Evolutionary conservation across 352 stramenopile species (phyloP).

Genomic region (Phytophthora fragariae): DNA sequence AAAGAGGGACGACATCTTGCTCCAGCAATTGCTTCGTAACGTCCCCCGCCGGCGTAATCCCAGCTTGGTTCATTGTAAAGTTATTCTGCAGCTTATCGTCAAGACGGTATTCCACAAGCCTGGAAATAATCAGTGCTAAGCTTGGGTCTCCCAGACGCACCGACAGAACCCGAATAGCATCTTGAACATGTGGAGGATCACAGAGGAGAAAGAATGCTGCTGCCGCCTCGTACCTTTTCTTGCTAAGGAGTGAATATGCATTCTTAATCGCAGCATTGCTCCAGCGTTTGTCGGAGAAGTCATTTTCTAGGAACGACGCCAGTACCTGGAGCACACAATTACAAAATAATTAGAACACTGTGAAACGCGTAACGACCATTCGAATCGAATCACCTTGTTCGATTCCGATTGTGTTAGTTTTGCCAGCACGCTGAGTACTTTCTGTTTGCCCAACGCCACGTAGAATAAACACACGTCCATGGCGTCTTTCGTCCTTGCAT

Average conservation of each 20-base stretch:
- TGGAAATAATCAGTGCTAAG: slow-evolving; percentile 90
- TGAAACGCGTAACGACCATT: not conserved
- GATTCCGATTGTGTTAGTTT: slow-evolving; percentile 78
- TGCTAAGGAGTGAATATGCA: slow-evolving; percentile 94
- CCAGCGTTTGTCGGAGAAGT: slow-evolving; percentile 87
- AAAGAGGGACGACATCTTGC: slow-evolving; percentile 75
- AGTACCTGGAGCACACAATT: slow-evolving; percentile 56
- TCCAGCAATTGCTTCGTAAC: slow-evolving; percentile 65
- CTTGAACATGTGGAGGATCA: slow-evolving; percentile 93
- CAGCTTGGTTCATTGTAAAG: slow-evolving; percentile 61
- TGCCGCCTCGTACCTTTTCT: slow-evolving; percentile 91
- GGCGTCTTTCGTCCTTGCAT: slow-evolving; percentile 69
- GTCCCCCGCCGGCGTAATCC: slow-evolving; percentile 66
- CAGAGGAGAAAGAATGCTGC: slow-evolving; percentile 94
- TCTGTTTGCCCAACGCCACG: slow-evolving; percentile 82
- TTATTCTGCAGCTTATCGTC: slow-evolving; percentile 61
- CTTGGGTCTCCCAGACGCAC: slow-evolving; percentile 89
- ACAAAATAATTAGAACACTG: not conserved
- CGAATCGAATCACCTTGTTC: slow-evolving; percentile 59
- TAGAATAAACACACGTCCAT: slow-evolving; percentile 84
- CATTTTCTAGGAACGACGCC: slow-evolving; percentile 77
- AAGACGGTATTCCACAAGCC: slow-evolving; percentile 85
- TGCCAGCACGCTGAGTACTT: slow-evolving; percentile 73
- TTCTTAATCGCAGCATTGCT: slow-evolving; percentile 93
- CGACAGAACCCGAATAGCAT: slow-evolving; percentile 90